Base-by-base conservation (phyloP, 1,284 basidiomycete genomes). In the Sparassis latifolia region DNA sequence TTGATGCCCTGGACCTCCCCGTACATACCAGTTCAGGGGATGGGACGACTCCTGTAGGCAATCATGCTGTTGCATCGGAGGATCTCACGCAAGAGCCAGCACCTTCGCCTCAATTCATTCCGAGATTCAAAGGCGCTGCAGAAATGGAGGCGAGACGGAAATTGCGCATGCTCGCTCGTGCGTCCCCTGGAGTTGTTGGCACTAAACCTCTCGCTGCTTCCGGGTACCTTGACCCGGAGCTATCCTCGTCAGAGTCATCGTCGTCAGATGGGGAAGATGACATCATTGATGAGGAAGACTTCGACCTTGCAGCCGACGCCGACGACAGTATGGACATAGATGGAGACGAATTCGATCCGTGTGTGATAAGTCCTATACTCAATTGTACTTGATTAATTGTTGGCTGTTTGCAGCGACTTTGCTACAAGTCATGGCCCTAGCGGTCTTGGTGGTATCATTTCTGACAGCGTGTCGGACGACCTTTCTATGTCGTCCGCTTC, bases 121-220 rank as follows among this genome's bases (percentile, higher is more conserved):
- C 86, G 10, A 84, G 78, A 51, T 88, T 88, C 69, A 85, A 80
- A 58, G 81, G 83, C 10, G 84, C 84, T 1, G 86, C 79, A 33
- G 86, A 90, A 63, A 88, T 89, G 85, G 88, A 89, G 58, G 78
- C 76, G 5, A 72, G 86, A 10, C 68, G 89, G 32, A 74, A 76
- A 51, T 64, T 76, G 35, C 74, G 88, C n/a, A 78, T 89, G 71
- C 60, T 58, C 28, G 67, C 65, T 12, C 64, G 69, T 7, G 55
- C 53, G 2, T 57, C 58, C 0, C 58, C 54, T 0, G 55, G 43
- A 2, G 49, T 45, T 7, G 27, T 31, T 42, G 43, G 49, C 33
- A 10, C 58, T 55, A 45, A 54, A 51, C 50, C 53, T 50, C 30
- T 60, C 44, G 32, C 52, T 51, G 42, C 56, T 3, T 53, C 58